These are phyloP conservation scores for Colletotrichum spaethianum DNA, from an alignment of 2,329 filamentous ascomycete species.

Conservation along the genomic window DNA sequence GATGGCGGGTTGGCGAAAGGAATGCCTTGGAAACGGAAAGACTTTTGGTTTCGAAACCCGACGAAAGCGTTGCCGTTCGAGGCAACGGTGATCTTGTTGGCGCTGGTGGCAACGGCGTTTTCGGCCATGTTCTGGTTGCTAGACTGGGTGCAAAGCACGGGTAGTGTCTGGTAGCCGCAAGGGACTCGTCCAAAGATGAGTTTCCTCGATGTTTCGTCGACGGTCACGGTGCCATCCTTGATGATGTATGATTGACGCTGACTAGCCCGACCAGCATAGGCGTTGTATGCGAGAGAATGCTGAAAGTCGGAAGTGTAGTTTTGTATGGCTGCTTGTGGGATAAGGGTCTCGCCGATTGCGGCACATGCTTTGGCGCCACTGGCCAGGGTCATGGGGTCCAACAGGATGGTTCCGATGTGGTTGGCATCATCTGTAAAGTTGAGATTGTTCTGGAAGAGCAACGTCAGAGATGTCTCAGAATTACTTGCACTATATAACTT, in stretches of 20 bases:
- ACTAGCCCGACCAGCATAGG: not conserved
- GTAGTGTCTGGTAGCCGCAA: not conserved
- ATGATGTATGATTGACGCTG: not conserved
- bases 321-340: not conserved
- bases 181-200: not conserved
- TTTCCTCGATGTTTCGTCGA: not conserved
- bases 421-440: not conserved
- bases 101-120: not conserved
- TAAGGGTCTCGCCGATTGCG: not conserved
- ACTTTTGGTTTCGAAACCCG: not conserved
- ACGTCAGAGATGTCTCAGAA: not conserved
- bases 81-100: not conserved
- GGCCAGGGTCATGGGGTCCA: not conserved
- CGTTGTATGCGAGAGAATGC: not conserved
- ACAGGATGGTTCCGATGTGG: not conserved
- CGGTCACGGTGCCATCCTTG: not conserved
- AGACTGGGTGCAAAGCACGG: not conserved
- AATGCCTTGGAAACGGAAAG: not conserved
- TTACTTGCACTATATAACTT: not conserved
- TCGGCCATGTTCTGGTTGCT: not conserved
- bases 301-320: not conserved
- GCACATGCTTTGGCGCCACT: not conserved
- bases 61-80: not conserved
- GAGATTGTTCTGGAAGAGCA: not conserved
- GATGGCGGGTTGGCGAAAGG: not conserved